Evolutionary conservation across 2,329 filamentous ascomycete genomes (phyloP).

Genomic region (Cordyceps fumosorosea): DNA sequence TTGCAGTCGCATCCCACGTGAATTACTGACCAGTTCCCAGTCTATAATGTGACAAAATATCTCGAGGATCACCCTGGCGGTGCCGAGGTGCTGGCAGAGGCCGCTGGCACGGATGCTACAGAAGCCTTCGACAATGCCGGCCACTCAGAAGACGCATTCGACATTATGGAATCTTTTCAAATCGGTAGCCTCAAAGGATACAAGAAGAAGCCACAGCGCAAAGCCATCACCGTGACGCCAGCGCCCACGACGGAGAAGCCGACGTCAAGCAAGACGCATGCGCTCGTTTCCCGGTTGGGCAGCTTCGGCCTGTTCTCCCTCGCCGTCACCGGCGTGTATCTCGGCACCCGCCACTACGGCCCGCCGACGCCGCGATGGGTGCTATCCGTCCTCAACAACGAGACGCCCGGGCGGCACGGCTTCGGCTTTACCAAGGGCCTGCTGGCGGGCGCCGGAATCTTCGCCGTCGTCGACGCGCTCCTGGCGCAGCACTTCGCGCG

Average conservation of each 20-base stretch:
- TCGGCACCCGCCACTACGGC: constrained; percentile 15
- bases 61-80: constrained; percentile 62
- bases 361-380: constrained; percentile 2
- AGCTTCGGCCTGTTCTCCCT: constrained; percentile 18
- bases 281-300: constrained; percentile 10
- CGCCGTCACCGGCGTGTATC: constrained; percentile 18
- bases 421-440: constrained; percentile 32
- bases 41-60: constrained; percentile 54
- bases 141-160: constrained; percentile 59
- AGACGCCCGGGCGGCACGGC: constrained; percentile 16
- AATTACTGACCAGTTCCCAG: neutral
- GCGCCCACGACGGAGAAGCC: neutral
- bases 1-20: too few relatives aligned
- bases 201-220: constrained; percentile 13
- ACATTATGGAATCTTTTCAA: constrained; percentile 33
- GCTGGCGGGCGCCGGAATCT: constrained; percentile 27
- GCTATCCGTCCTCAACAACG: constrained; percentile 9
- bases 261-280: neutral
- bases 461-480: constrained; percentile 26
- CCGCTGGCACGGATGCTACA: constrained; percentile 70
- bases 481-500: constrained; percentile 24
- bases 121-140: constrained; percentile 79
- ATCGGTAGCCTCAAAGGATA: constrained; percentile 32
- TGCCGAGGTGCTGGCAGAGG: constrained; percentile 69
- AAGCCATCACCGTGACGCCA: neutral